phyloP scores from a whole-genome alignment of 306 rosid species.

The Amphicarpaea edgeworthii region DNA sequence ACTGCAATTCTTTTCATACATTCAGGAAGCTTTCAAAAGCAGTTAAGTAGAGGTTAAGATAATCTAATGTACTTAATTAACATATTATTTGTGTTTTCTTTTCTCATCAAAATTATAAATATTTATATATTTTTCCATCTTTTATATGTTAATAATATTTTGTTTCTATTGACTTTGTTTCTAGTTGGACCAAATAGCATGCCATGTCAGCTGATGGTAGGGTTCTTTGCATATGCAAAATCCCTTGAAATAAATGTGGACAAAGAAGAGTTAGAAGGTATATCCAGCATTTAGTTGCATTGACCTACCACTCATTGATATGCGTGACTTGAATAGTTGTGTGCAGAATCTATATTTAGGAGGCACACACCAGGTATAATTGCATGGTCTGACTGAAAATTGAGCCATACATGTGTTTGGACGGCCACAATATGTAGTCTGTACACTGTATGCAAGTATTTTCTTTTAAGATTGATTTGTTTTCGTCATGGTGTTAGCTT shows the following conservation, averaged over 20 bases:
- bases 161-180: constrained; percentile 46
- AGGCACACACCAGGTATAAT: background rate
- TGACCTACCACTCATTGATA: background rate
- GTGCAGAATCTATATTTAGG: constrained; percentile 18
- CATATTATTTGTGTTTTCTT: constrained; percentile 9
- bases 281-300: background rate
- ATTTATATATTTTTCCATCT: background rate
- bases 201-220: constrained; percentile 98
- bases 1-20: background rate
- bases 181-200: constrained; percentile 88
- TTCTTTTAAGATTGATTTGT: background rate
- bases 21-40: background rate
- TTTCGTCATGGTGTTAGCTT: constrained; percentile 7
- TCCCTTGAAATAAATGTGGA: constrained; percentile 84
- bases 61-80: constrained; percentile 1
- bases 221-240: constrained; percentile 90
- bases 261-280: constrained; percentile 90
- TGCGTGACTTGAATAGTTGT: too few species aligned
- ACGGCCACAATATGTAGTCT: background rate
- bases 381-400: constrained; percentile 15
- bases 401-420: background rate
- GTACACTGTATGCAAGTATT: constrained; percentile 16
- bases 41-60: constrained; percentile 17
- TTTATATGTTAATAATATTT: constrained; percentile 34
- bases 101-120: background rate